Evolutionary conservation across 768 basidiomycete species (phyloP), one percentile per base, ranked within the genome.

Genomic region (Lactifluus echinatus): DNA sequence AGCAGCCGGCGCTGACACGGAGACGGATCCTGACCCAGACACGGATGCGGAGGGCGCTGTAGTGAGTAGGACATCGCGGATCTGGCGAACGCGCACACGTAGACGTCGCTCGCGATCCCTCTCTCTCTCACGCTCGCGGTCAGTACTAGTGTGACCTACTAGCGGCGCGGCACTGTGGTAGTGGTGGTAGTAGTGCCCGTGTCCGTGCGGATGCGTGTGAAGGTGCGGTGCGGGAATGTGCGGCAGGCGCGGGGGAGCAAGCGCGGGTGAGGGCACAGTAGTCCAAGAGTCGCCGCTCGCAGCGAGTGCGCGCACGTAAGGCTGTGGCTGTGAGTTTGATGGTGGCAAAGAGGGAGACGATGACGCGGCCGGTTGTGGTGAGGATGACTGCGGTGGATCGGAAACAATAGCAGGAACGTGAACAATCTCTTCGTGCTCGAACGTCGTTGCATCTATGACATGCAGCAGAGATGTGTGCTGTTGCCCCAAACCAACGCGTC

Each of bases 391-490:
- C 29, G 43, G 65, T 28, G 51, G 51, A 39, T 62, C 61, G 8
- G 50, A 60, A 58, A 61, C 66, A 50, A 74, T 68, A 24, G 70
- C 70, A 3, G 84, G 84, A 44, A 86, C 76, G 52, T 75, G 79
- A 19, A 89, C 68, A 17, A 85, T 76, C 58, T 89, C 83, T 60
- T 87, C 84, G 6, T 79, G 79, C 66, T 91, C 84, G 64, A 94
- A 94, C 0, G 90, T 93, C 44, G 83, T 78, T 3, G 92, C 90
- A 66, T 96, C 93, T 48, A 95, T 74, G 55, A 94, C 75, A 65
- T 96, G 93, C 8, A 95, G 68, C 36, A 87, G 70, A 29, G 80
- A 85, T 2, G 89, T 88, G 67, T 95, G 92, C 89, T 93, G 63
- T 21, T 17, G n/a, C n/a, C 26, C 28, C 26, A 12, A 14, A 24